Percentiles rank a stretch among this genome's conserved stretches.
phyloP scores from a whole-genome alignment of 2,329 filamentous ascomycete genomes.

The Tolypocladium amazonense region DNA sequence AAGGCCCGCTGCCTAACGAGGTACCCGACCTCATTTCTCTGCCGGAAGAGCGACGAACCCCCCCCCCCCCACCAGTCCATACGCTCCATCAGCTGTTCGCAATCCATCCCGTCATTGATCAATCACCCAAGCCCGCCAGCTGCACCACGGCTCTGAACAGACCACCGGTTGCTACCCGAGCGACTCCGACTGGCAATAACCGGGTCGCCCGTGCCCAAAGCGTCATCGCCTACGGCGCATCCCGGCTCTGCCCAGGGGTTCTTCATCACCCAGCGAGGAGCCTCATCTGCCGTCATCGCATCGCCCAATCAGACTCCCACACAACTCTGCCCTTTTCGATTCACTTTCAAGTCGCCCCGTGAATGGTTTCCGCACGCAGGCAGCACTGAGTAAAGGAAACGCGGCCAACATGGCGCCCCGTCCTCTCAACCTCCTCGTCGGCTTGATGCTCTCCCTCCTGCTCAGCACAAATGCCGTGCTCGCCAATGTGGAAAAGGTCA shows the following conservation, averaged over 20 bases:
- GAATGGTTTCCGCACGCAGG: background rate
- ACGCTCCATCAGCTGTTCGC: background rate
- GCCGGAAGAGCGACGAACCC: background rate
- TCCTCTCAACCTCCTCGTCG: background rate
- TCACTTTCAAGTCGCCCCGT: background rate
- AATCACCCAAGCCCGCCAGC: background rate
- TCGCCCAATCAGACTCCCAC: background rate
- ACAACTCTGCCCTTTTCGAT: background rate
- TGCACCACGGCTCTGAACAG: background rate
- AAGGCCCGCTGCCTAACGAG: background rate
- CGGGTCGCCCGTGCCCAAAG: background rate
- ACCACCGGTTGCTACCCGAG: background rate
- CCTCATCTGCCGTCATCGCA: background rate
- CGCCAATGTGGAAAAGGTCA: conserved; percentile 84
- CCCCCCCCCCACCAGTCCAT: background rate
- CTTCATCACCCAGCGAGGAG: background rate
- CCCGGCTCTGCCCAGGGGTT: background rate
- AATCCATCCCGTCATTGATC: background rate
- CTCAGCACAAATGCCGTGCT: conserved; percentile 8
- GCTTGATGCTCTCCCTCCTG: conserved; percentile 2
- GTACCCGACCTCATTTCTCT: background rate
- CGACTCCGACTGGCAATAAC: background rate
- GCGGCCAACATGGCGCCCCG: background rate
- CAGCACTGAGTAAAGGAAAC: background rate
- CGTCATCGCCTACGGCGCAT: background rate